Percentiles rank a stretch among this genome's conserved stretches.
phyloP scores from a whole-genome alignment of 306 rosid species.

The Cucurbita argyrosperma region DNA sequence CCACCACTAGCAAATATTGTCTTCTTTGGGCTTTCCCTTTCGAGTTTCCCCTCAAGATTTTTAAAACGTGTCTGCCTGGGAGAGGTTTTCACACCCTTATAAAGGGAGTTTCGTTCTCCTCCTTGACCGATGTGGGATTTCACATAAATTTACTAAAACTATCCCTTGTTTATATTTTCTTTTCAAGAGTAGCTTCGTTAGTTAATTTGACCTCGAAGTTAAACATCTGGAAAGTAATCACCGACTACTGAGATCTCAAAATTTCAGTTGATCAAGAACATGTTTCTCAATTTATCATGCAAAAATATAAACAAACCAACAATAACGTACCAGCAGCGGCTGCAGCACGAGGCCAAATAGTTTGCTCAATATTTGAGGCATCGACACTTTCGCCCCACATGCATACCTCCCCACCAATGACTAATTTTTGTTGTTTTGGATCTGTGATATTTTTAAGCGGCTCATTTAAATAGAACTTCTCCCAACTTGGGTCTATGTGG shows the following conservation, averaged over 20 bases:
- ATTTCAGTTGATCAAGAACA: background rate
- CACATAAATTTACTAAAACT: background rate
- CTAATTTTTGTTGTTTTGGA: slow-evolving; percentile 16
- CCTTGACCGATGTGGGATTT: too few species aligned
- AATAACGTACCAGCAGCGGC: slow-evolving; percentile 29
- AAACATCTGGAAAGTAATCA: background rate
- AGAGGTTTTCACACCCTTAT: too few species aligned
- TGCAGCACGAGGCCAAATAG: slow-evolving; percentile 44
- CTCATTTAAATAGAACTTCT: slow-evolving; percentile 24
- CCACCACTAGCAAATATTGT: too few species aligned
- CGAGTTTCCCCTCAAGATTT: too few species aligned
- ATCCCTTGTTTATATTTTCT: background rate
- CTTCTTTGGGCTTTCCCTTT: too few species aligned
- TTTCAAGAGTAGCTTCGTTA: background rate
- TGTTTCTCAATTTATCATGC: background rate
- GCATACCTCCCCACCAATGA: slow-evolving; percentile 34
- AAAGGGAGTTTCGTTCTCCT: too few species aligned
- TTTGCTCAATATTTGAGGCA: slow-evolving; percentile 25
- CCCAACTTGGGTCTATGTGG: slow-evolving; percentile 26
- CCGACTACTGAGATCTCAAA: background rate
- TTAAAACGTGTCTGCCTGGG: too few species aligned
- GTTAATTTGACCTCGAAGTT: background rate
- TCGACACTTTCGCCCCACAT: slow-evolving; percentile 33
- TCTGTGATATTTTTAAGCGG: slow-evolving; percentile 22
- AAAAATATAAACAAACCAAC: background rate